A percentile compares a stretch with the other conserved stretches of the same genome.
phyloP scores from a whole-genome alignment of 2,329 filamentous ascomycete species.

The Phoma herbarum region DNA sequence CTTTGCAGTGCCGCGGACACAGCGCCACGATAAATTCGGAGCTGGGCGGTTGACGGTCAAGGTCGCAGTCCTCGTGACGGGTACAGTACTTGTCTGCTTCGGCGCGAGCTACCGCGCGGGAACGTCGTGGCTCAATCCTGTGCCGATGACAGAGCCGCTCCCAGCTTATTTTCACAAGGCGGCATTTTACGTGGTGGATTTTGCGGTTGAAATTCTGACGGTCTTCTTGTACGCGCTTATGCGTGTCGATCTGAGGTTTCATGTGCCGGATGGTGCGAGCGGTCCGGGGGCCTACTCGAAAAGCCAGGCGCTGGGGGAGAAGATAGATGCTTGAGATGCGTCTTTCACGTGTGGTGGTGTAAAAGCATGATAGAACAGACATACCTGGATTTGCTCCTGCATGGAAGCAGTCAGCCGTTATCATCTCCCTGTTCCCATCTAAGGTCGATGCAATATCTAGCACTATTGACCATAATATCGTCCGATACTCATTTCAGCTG shows the following conservation, averaged over 20 bases:
- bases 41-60: constrained; percentile 72
- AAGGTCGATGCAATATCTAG: too few relatives aligned
- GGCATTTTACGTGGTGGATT: constrained; percentile 82
- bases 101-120: constrained; percentile 75
- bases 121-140: constrained; percentile 61
- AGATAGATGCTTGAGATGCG: neutral
- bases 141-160: constrained; percentile 59
- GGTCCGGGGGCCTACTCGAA: constrained; percentile 47
- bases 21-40: constrained; percentile 69
- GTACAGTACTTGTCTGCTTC: constrained; percentile 67
- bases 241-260: constrained; percentile 78
- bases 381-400: neutral
- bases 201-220: constrained; percentile 74
- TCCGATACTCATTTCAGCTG: too few relatives aligned
- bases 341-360: neutral
- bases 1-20: constrained; percentile 54
- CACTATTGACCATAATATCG: too few relatives aligned
- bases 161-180: constrained; percentile 75
- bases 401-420: too few relatives aligned
- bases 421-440: too few relatives aligned
- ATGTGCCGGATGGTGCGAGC: constrained; percentile 74
- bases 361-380: neutral
- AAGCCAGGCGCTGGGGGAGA: neutral
- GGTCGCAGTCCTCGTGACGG: constrained; percentile 67
- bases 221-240: constrained; percentile 71